Conservation (phyloP, 169 alveolate species). For the Plasmodium sp. region DNA sequence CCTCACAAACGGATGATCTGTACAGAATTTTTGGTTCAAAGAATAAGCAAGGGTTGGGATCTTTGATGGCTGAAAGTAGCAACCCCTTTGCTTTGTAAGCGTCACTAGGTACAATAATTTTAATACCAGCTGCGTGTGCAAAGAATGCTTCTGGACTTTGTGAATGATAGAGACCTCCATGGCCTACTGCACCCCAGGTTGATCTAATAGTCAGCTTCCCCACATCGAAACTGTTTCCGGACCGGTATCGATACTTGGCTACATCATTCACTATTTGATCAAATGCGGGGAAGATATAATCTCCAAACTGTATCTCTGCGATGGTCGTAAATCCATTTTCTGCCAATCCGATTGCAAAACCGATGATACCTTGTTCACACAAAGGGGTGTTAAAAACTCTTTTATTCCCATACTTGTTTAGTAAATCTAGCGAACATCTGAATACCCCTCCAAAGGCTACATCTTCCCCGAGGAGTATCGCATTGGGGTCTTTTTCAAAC, state of each 20-base stretch:
- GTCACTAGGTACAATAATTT: slow-evolving; percentile 96
- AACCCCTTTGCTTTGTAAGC: slow-evolving; percentile 97
- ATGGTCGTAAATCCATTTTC: slow-evolving; percentile 93
- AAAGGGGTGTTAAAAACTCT: slow-evolving; percentile 98
- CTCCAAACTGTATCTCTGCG: slow-evolving; percentile 98
- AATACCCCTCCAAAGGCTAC: slow-evolving; percentile 99
- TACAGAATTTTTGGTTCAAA: slow-evolving; percentile 98
- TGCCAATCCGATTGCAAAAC: slow-evolving; percentile 97
- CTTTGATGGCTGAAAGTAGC: slow-evolving; percentile 88
- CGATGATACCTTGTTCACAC: slow-evolving; percentile 97
- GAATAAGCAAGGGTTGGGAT: slow-evolving; percentile 94
- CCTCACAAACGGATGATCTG: slow-evolving; percentile 96
- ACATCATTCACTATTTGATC: slow-evolving; percentile 98
- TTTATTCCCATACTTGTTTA: slow-evolving; percentile 93
- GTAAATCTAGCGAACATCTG: slow-evolving; percentile 95
- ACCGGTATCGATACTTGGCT: slow-evolving; percentile 95
- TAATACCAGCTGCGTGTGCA: slow-evolving; percentile 96
- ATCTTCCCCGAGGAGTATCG: slow-evolving; percentile 96
- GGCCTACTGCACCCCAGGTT: slow-evolving; percentile 98
- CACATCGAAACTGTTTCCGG: slow-evolving; percentile 94
- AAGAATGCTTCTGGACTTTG: slow-evolving; percentile 97
- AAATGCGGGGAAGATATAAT: slow-evolving; percentile 98
- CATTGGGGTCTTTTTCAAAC: slow-evolving; percentile 91
- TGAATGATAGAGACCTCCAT: slow-evolving; percentile 97
- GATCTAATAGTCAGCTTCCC: slow-evolving; percentile 94